Evolutionary conservation across 768 basidiomycete genomes (phyloP), one percentile per base, ranked within the genome.

Genomic region (Suillus bovinus): DNA sequence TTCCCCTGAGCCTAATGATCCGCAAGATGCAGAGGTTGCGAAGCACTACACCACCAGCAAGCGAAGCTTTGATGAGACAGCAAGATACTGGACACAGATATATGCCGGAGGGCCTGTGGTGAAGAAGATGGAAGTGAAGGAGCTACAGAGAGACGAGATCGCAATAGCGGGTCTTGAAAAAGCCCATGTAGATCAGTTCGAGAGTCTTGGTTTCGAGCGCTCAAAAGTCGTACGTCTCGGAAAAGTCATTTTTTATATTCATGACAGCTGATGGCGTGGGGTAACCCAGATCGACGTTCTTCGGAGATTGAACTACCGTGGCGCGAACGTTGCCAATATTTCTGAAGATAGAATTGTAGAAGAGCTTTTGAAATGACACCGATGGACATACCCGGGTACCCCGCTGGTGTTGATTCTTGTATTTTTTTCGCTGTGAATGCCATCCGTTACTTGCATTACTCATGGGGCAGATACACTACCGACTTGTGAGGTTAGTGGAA

Each of bases 21-120:
- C 96, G 0, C 96, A 98, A 77, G 96, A 99, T 71, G 96, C 96
- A 0, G 95, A 99, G 77, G 96, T 99, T 13, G 96, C 96, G 14
- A 98, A 97, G 74, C 96, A 97, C 71, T 99, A 92, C 69, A 90
- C 92, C 74, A 93, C 94, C 14, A 92, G 90, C 73, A 89, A 89
- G 72, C 77, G 79, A 29, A 88, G 90, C 69, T 99, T 99, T 67
- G 92, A 96, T 62, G 91, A 91, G 42, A 99, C 96, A 4, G 96
- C 96, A 61, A 82, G 85, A 44, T 95, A 96, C 74, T 99, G 96
- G 96, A 93, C 95, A 1, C 87, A 92, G 69, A 86, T 90, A 33
- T 97, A 97, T 72, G 96, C 96, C 3, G 91, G 89, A 50, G 92
- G 87, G 1, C 86, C 89, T 4, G 79, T 76, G 22, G 69, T 72